These are phyloP conservation scores for Hordeum pubiflorum DNA, from an alignment of 202 grass and related monocot species.

Conservation along the genomic window DNA sequence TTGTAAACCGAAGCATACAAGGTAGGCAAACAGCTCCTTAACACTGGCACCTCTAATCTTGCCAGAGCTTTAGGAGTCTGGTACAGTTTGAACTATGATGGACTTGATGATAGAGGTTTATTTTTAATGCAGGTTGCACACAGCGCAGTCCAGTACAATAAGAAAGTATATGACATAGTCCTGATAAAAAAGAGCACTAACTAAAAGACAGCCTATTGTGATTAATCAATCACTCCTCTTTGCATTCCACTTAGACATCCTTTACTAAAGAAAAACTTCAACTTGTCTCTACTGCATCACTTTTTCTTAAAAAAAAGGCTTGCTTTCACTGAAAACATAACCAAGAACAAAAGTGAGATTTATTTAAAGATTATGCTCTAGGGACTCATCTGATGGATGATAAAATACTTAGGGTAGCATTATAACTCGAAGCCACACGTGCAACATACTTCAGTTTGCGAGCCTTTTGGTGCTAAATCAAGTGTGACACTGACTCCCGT, in stretches of 20 bases:
- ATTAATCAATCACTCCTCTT: background rate
- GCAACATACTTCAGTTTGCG: background rate
- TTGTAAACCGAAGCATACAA: background rate
- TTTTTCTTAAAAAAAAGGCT: background rate
- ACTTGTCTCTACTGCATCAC: background rate
- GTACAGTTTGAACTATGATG: slow-evolving; percentile 2
- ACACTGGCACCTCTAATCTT: background rate
- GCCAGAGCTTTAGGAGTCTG: background rate
- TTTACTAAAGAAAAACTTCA: background rate
- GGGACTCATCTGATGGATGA: background rate
- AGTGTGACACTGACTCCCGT: background rate
- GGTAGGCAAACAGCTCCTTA: background rate
- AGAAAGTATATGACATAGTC: background rate
- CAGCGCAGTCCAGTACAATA: no score
- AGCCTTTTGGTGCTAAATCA: background rate
- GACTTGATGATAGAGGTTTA: no score
- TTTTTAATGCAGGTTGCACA: no score
- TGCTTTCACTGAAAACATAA: background rate
- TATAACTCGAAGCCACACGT: background rate
- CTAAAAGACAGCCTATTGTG: background rate
- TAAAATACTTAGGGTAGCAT: background rate
- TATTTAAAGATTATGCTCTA: background rate
- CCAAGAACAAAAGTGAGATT: background rate
- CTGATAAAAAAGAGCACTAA: background rate
- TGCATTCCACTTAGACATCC: background rate